Conservation (phyloP, 2,329 filamentous ascomycete species). For the Epichloe brachyelytri region DNA sequence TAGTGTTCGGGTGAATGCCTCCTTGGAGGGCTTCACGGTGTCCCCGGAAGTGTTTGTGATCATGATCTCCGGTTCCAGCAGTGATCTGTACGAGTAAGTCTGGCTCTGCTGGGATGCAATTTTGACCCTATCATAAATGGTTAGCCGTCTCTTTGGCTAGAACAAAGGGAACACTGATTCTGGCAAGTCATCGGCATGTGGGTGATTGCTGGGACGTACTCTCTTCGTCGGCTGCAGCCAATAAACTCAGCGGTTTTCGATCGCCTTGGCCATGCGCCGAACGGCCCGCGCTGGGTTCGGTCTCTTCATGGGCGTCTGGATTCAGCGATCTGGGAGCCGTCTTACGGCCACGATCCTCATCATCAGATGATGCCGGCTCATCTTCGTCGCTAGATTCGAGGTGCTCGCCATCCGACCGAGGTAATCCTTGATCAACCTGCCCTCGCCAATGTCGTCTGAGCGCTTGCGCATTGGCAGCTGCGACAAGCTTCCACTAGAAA, state of each 20-base stretch:
- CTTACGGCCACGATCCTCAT: slow-evolving; percentile 53
- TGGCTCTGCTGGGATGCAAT: slow-evolving; percentile 35
- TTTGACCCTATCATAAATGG: slow-evolving; percentile 30
- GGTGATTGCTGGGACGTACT: slow-evolving; percentile 37
- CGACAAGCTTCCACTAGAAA: slow-evolving; percentile 50
- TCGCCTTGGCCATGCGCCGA: slow-evolving; percentile 22
- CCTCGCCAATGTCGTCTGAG: slow-evolving; percentile 28
- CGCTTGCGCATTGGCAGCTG: slow-evolving; percentile 45
- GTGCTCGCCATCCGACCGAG: slow-evolving; percentile 50
- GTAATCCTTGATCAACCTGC: slow-evolving; percentile 56
- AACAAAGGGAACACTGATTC: background rate
- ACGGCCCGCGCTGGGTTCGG: slow-evolving; percentile 19
- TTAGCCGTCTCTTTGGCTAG: background rate
- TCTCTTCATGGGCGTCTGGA: slow-evolving; percentile 23
- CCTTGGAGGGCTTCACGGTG: slow-evolving; percentile 41
- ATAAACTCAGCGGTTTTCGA: slow-evolving; percentile 43
- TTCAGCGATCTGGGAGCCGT: slow-evolving; percentile 35
- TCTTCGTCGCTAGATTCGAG: slow-evolving; percentile 61
- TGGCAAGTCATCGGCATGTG: background rate
- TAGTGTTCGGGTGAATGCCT: slow-evolving; percentile 68
- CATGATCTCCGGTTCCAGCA: slow-evolving; percentile 55
- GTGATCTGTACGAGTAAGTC: slow-evolving; percentile 45
- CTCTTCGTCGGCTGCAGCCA: slow-evolving; percentile 68
- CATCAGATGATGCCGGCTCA: slow-evolving; percentile 48
- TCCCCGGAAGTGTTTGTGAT: slow-evolving; percentile 51